Percentiles rank a stretch among this genome's conserved stretches.
These are phyloP conservation scores for Cicer judaicum DNA, from an alignment of 306 rosid genomes.

Conservation along the genomic window DNA sequence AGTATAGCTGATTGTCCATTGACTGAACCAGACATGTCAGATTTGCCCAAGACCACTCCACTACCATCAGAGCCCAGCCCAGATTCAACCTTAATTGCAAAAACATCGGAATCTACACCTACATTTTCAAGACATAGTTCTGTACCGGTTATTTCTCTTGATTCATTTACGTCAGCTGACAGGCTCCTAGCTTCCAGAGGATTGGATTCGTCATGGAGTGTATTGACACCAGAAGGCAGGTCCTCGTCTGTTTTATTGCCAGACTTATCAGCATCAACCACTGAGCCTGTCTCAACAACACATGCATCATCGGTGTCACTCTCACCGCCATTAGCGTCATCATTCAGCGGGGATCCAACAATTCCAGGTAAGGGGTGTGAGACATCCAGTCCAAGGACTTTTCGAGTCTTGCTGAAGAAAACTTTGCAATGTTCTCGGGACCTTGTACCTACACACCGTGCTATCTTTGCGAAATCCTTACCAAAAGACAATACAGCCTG, in stretches of 20 bases:
- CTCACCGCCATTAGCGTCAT: constrained; percentile 71
- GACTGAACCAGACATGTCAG: constrained; percentile 46
- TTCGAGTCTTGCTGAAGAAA: constrained; percentile 92
- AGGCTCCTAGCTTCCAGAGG: constrained; percentile 51
- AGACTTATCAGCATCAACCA: constrained; percentile 57
- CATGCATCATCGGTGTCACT: constrained; percentile 81
- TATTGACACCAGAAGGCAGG: constrained; percentile 50
- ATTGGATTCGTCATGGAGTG: constrained; percentile 53
- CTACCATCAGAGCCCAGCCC: constrained; percentile 46
- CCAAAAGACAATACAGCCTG: constrained; percentile 89
- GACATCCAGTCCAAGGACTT: constrained; percentile 83
- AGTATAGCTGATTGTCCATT: constrained; percentile 41
- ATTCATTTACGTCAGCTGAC: constrained; percentile 48
- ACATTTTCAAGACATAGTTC: constrained; percentile 44
- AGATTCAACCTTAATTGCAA: constrained; percentile 49
- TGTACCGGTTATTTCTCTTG: constrained; percentile 48
- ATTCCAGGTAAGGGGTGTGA: constrained; percentile 56
- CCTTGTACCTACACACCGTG: constrained; percentile 73
- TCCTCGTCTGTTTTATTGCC: constrained; percentile 66
- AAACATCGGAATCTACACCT: constrained; percentile 49
- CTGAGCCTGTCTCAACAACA: constrained; percentile 63
- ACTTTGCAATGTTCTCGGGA: constrained; percentile 88
- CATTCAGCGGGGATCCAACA: constrained; percentile 58
- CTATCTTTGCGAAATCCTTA: constrained; percentile 71
- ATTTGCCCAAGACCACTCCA: constrained; percentile 40